Percentiles rank a stretch among this genome's conserved stretches.
phyloP scores from a whole-genome alignment of 1,284 basidiomycete genomes.

The Ganoderma lucidum region DNA sequence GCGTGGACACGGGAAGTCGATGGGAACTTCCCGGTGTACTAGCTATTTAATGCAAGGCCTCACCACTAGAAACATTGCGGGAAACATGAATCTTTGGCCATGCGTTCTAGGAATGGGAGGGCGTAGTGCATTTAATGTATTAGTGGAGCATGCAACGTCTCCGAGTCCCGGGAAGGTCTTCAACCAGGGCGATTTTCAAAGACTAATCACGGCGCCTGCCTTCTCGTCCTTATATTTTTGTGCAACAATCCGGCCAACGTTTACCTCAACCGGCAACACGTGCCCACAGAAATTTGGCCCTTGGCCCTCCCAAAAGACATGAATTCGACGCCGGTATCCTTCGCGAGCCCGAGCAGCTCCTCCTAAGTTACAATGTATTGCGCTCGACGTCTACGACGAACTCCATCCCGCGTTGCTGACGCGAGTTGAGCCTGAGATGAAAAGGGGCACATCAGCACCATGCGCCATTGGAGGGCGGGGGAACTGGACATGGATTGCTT shows the following conservation, averaged over 20 bases:
- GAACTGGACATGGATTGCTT: not conserved
- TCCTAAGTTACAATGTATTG: not conserved
- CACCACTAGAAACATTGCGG: not conserved
- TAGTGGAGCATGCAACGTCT: not conserved
- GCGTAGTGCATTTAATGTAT: conserved; percentile 25
- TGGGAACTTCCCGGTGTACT: conserved; percentile 82
- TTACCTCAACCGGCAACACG: too few relatives aligned
- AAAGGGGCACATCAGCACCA: too few relatives aligned
- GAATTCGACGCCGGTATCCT: too few relatives aligned
- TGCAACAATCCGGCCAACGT: too few relatives aligned
- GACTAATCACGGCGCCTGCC: too few relatives aligned
- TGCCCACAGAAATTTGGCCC: too few relatives aligned
- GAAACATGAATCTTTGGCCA: not conserved
- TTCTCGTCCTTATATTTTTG: too few relatives aligned
- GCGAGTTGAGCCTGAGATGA: conserved; percentile 13
- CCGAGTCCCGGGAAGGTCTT: too few relatives aligned
- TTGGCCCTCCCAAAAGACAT: too few relatives aligned
- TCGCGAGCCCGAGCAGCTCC: not conserved
- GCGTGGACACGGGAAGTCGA: conserved; percentile 83
- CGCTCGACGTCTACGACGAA: conserved; percentile 15
- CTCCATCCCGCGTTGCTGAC: conserved; percentile 20
- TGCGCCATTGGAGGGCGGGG: not conserved
- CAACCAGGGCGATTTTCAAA: too few relatives aligned
- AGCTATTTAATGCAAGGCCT: conserved; percentile 30
- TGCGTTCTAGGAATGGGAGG: not conserved